These are phyloP conservation scores for Juglanconis sp. DNA, from an alignment of 2,329 filamentous ascomycete genomes.

Conservation along the genomic window DNA sequence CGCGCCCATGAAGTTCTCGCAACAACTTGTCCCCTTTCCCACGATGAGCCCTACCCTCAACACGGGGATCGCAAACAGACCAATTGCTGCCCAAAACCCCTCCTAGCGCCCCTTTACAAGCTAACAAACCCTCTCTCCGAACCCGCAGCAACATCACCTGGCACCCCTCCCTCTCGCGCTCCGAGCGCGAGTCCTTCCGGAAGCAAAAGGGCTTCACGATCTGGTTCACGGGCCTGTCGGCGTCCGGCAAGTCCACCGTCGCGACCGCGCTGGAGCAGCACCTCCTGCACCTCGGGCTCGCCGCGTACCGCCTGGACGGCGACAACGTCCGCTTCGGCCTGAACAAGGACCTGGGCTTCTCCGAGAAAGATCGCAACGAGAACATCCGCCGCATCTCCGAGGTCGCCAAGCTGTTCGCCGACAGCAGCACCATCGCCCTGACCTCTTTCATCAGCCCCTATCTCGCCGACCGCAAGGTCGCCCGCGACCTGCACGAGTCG, in stretches of 20 bases:
- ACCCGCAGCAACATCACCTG: conserved; percentile 77
- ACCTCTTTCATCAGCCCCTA: conserved; percentile 98
- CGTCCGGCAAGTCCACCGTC: conserved; percentile 95
- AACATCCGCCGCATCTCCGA: conserved; percentile 97
- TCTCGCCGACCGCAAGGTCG: conserved; percentile 77
- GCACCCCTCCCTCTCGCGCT: conserved; percentile 77
- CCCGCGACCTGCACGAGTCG: conserved; percentile 73
- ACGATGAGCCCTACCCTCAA: not conserved
- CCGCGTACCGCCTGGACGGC: conserved; percentile 91
- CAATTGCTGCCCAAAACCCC: not conserved
- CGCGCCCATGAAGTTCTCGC: conserved; percentile 4
- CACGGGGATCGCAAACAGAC: not conserved
- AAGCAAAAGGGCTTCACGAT: conserved; percentile 89
- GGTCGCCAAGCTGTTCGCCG: conserved; percentile 95
- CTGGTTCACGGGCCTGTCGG: conserved; percentile 96
- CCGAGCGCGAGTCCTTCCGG: conserved; percentile 71
- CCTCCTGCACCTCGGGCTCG: conserved; percentile 77
- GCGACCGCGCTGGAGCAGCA: conserved; percentile 96
- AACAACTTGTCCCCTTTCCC: not conserved
- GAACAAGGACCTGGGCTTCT: conserved; percentile 96
- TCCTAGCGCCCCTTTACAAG: not conserved
- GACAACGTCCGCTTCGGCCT: conserved; percentile 98
- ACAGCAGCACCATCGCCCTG: conserved; percentile 80
- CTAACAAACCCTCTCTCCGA: conserved; percentile 15
- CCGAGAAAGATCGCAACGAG: conserved; percentile 88